Base-by-base conservation (phyloP, 2,329 filamentous ascomycete genomes). In the Colletotrichum sp. region DNA sequence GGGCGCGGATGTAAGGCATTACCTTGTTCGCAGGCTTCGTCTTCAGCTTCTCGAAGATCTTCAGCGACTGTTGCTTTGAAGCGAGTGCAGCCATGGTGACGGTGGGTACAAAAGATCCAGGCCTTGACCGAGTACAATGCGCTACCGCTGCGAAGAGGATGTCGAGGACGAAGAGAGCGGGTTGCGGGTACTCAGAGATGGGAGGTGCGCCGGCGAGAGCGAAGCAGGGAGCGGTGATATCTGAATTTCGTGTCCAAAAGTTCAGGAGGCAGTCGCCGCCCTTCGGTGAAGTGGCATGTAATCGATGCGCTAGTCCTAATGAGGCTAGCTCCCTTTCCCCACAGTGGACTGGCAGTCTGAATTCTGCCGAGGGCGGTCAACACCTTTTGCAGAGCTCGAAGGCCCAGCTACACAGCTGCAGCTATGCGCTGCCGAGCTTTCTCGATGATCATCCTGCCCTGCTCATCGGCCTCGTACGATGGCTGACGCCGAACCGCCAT, bases 31-130 rank as follows among this genome's bases (percentile, higher is more conserved):
- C 95, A 76, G 93, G 92, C 89, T 98, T 98, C 74, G 93, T 91
- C 91, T 98, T 98, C 84, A 98, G 89, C 89, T 98, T 98, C 89
- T 98, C 95, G 87, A 99, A 99, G 86, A 99, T 95, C 88, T 96
- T 96, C 85, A 96, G 94, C 87, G 96, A 98, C 89, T 98, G 93
- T 84, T 95, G 92, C 90, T 98, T 99, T 69, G 95, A 94, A 83
- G 97, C 97, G 80, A 94, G 88, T 83, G 85, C 89, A 84, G 88
- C 90, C 91, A 93, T 93, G 73, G 84, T 91, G 87, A 80, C 79
- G 77, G 78, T 48, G 12, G 9, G 58, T 61, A 62, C 56, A 71
- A 26, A 30, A 21, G 28, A 34, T 43, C 21, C 24, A 61, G 56
- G 55, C 21, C 55, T 62, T 26, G 24, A 60, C 28, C 12, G 8